Evolutionary conservation across 352 stramenopile species (phyloP).

Genomic region (Phytopythium vexans): DNA sequence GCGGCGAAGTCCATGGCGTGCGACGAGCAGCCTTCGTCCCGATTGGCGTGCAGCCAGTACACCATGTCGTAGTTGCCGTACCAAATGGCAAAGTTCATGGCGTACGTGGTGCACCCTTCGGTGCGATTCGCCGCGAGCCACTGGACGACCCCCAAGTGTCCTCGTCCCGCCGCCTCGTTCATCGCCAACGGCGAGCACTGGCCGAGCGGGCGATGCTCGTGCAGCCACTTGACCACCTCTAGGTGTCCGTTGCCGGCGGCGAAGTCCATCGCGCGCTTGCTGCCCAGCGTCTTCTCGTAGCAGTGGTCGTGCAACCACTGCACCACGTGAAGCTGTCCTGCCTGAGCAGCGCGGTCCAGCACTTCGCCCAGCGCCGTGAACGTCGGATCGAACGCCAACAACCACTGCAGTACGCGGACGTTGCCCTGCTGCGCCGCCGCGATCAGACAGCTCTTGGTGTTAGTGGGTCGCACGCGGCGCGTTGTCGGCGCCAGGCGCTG

Average conservation of each 20-base stretch:
- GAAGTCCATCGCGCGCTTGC: slow-evolving; percentile 8
- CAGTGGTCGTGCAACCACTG: slow-evolving; percentile 8
- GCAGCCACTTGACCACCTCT: slow-evolving; percentile 8
- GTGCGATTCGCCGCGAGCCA: slow-evolving; percentile 22
- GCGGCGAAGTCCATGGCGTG: slow-evolving; percentile 17
- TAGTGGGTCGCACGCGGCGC: slow-evolving; percentile 15
- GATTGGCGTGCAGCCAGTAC: slow-evolving; percentile 11
- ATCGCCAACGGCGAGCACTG: slow-evolving; percentile 25
- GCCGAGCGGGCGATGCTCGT: neutral
- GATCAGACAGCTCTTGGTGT: slow-evolving; percentile 18
- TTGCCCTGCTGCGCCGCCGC: slow-evolving; percentile 22
- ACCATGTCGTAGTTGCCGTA: slow-evolving; percentile 31
- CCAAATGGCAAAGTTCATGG: slow-evolving; percentile 33
- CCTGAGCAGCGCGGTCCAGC: slow-evolving; percentile 26
- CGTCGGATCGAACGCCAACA: slow-evolving; percentile 13
- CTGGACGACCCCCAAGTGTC: slow-evolving; percentile 24
- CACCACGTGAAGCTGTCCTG: slow-evolving; percentile 26
- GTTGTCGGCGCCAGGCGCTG: slow-evolving; percentile 20
- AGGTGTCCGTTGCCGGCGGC: slow-evolving; percentile 10
- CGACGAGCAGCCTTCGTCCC: slow-evolving; percentile 8
- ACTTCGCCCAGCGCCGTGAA: slow-evolving; percentile 14
- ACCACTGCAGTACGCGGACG: slow-evolving; percentile 20
- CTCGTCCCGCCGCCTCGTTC: slow-evolving; percentile 21
- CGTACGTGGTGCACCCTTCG: slow-evolving; percentile 31
- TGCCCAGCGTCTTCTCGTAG: neutral